These are phyloP conservation scores for Canavalia ensiformis DNA, from an alignment of 306 rosid species.

Conservation along the genomic window DNA sequence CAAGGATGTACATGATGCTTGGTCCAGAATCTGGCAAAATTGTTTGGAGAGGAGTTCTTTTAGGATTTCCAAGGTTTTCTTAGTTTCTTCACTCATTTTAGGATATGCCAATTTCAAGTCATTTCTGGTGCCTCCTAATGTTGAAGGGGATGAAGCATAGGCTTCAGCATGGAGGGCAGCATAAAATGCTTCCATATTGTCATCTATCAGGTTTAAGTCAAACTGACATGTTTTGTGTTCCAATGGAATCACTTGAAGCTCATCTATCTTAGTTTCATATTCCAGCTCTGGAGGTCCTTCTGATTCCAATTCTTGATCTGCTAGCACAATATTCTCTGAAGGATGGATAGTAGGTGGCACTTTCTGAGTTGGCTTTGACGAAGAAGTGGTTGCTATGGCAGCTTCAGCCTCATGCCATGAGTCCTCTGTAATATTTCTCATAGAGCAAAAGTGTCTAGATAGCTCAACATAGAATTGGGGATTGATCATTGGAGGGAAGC, in stretches of 20 bases:
- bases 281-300: conserved; percentile 8
- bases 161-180: conserved; percentile 50
- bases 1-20: conserved; percentile 3
- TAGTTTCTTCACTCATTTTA: conserved; percentile 34
- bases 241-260: not conserved
- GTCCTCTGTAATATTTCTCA: not conserved
- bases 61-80: conserved; percentile 31
- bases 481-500: conserved; percentile 3
- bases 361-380: conserved; percentile 1
- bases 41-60: conserved; percentile 25
- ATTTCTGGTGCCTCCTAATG: not conserved
- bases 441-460: not conserved
- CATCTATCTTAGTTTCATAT: not conserved
- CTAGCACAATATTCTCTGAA: not conserved
- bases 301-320: not conserved
- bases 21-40: conserved; percentile 20
- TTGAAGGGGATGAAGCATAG: conserved; percentile 8
- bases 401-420: conserved; percentile 12
- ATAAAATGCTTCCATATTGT: conserved; percentile 53
- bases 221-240: conserved; percentile 8
- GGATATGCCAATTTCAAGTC: conserved; percentile 24
- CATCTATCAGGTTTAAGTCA: conserved; percentile 16
- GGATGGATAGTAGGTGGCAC: not conserved
- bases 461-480: not conserved
- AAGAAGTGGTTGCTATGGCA: not conserved